Evolutionary conservation across 1,284 basidiomycete species (phyloP), one percentile per base, ranked within the genome.

Genomic region (Apiotrichum mycotoxinovorans): DNA sequence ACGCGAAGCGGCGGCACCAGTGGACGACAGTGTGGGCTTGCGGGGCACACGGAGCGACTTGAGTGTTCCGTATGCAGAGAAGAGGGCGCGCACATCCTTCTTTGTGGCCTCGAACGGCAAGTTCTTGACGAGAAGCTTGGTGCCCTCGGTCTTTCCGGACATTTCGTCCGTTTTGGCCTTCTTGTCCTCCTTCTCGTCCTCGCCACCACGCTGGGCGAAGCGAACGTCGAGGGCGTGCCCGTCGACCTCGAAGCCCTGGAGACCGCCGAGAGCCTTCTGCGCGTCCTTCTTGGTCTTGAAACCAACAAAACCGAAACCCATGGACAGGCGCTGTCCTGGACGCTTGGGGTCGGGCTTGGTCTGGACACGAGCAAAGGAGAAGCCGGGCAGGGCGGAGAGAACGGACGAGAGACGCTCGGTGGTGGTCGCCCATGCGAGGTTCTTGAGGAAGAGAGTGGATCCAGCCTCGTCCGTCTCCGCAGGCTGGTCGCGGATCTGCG

Each of bases 281-380:
- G 95, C 94, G 5, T 82, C 83, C 25, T 88, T 87, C 1, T 77
- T 76, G 30, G 85, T 86, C 71, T 84, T 85, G 80, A 98, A 98
- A 3, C 94, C 95, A 34, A 96, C 84, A 70, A 98, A 98, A 0
- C 93, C 95, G 73, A 94, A 98, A 0, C 94, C 93, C 92, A 96
- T 94, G 69, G 89, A 91, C 41, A 95, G 78, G 43, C 83, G 80
- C 18, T 78, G 70, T 7, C 75, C 75, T 0, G 84, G 81, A 9
- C 83, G 80, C 66, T 89, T 91, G 0, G 90, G 87, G 75, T 95
- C 89, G 0, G 87, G 84, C 71, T 96, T 97, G 48, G 86, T 95
- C 78, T 97, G 91, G 11, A 98, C 84, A 5, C 91, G 86, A 8
- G 92, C 90, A 71, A 96, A 98, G 0, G 84, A 81, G 74, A 92